Evolutionary conservation across 495 filamentous ascomycete genomes (phyloP).

Genomic region (Aspergillus baeticus): DNA sequence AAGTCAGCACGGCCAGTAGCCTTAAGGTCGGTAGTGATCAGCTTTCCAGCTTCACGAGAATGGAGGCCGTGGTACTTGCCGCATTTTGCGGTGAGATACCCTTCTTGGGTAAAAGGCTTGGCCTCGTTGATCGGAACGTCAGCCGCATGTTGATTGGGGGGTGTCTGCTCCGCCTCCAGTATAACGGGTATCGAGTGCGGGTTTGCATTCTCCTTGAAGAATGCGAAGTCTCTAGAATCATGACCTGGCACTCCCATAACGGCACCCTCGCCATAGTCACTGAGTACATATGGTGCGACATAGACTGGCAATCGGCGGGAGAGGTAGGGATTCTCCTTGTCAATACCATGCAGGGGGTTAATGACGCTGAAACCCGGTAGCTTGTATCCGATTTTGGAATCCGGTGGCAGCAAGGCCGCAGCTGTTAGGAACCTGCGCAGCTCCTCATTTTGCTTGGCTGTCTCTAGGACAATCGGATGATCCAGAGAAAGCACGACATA

Average conservation of each 20-base stretch:
- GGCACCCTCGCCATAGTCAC: constrained; percentile 83
- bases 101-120: constrained; percentile 45
- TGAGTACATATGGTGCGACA: constrained; percentile 81
- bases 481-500: constrained; percentile 76
- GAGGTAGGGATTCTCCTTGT: constrained; percentile 48
- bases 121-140: constrained; percentile 35
- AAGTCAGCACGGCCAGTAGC: constrained; percentile 50
- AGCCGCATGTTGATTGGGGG: constrained; percentile 34
- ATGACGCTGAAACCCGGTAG: constrained; percentile 58
- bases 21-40: constrained; percentile 58
- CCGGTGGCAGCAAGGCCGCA: constrained; percentile 58
- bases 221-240: constrained; percentile 71
- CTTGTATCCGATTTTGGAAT: constrained; percentile 73
- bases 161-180: constrained; percentile 31
- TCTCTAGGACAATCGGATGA: constrained; percentile 65
- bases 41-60: constrained; percentile 60
- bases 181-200: constrained; percentile 51
- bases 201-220: constrained; percentile 70
- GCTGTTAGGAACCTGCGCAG: constrained; percentile 67
- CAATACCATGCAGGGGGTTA: constrained; percentile 62
- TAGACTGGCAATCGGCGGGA: constrained; percentile 67
- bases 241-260: constrained; percentile 93
- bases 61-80: constrained; percentile 50
- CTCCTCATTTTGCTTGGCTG: constrained; percentile 56
- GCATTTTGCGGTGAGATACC: constrained; percentile 43